Evolutionary conservation across 305 asterid species (phyloP).

Genomic region (Rubia balearica): DNA sequence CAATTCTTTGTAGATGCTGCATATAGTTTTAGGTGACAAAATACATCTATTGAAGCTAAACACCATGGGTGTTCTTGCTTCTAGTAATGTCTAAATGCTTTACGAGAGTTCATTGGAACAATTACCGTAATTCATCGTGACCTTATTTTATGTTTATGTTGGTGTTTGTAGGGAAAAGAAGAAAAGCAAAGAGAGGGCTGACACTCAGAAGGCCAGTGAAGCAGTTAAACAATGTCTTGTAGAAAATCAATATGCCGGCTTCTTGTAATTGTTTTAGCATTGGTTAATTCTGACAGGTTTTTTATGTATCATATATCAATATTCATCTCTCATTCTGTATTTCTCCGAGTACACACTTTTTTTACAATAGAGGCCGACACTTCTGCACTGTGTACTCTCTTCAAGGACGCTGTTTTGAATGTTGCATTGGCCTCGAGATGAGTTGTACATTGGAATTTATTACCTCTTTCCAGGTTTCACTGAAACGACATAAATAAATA

Average conservation of each 20-base stretch:
- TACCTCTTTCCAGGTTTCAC: background rate
- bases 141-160: conserved; percentile 10
- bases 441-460: background rate
- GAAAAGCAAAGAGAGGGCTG: conserved; percentile 59
- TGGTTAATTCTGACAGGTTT: background rate
- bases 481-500: background rate
- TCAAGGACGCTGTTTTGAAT: background rate
- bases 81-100: background rate
- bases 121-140: background rate
- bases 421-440: background rate
- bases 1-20: background rate
- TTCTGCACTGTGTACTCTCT: background rate
- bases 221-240: conserved; percentile 44
- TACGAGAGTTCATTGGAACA: background rate
- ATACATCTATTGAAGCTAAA: too few species aligned
- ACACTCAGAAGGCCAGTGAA: conserved; percentile 54
- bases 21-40: background rate
- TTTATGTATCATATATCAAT: background rate
- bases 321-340: conserved; percentile 1
- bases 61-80: too few species aligned
- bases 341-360: background rate
- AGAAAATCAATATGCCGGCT: conserved; percentile 28
- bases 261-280: conserved; percentile 3
- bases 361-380: conserved; percentile 2
- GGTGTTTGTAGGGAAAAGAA: conserved; percentile 47